Evolutionary conservation across 2,329 filamentous ascomycete species (phyloP).

Genomic region (Chrysoporthe puriensis): DNA sequence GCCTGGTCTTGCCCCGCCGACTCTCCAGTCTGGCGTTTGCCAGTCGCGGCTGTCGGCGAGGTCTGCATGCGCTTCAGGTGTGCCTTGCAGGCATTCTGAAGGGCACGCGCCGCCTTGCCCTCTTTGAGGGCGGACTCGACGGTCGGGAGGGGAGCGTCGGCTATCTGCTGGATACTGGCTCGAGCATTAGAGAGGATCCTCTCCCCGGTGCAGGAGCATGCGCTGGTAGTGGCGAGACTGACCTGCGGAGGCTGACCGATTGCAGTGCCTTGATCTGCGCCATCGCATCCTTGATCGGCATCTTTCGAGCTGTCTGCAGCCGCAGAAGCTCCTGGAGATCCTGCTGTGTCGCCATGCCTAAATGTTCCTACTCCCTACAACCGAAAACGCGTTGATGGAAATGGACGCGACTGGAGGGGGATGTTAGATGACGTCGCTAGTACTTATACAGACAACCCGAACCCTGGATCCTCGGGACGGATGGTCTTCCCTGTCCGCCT

Average conservation of each 20-base stretch:
- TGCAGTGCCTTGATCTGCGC: conserved; percentile 62
- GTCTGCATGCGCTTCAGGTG: conserved; percentile 47
- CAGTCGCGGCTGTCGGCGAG: conserved; percentile 26
- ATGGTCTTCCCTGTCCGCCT: no score
- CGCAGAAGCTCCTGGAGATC: conserved; percentile 66
- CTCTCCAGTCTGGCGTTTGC: conserved; percentile 39
- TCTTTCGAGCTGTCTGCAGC: conserved; percentile 61
- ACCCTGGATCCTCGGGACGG: background rate
- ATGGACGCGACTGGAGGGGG: background rate
- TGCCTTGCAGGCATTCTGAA: conserved; percentile 59
- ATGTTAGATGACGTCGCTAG: background rate
- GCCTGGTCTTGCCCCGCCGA: conserved; percentile 29
- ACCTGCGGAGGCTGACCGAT: conserved; percentile 59
- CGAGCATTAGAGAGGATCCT: background rate
- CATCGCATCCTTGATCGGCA: conserved; percentile 64
- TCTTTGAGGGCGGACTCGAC: conserved; percentile 53
- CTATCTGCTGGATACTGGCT: conserved; percentile 58
- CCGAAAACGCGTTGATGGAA: background rate
- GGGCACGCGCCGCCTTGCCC: conserved; percentile 51
- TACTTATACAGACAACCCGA: background rate
- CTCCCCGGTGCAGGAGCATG: no score
- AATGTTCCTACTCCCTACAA: background rate
- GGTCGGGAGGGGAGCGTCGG: conserved; percentile 48
- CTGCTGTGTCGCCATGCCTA: conserved; percentile 56
- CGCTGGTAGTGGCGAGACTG: conserved; percentile 33